Percentiles rank a stretch among this genome's conserved stretches.
phyloP scores from a whole-genome alignment of 495 filamentous ascomycete species.

The Tuber magnatum region DNA sequence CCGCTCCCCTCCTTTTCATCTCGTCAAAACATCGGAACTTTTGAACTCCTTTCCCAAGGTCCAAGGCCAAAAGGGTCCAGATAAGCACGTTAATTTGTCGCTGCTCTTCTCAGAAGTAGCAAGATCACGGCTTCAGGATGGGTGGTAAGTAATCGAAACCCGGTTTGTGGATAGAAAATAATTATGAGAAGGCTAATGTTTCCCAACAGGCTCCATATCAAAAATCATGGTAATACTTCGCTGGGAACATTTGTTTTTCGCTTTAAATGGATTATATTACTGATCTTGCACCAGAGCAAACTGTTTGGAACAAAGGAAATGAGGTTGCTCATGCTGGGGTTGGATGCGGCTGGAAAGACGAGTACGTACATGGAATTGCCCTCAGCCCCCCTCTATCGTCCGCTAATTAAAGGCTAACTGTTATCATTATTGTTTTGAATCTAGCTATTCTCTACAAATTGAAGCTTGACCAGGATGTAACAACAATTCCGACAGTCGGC shows the following conservation, averaged over 20 bases:
- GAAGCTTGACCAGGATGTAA: conserved; percentile 95
- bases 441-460: conserved; percentile 96
- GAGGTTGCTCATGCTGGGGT: conserved; percentile 92
- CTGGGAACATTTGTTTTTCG: conserved; percentile 5
- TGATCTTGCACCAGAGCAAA: conserved; percentile 48
- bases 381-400: conserved; percentile 6
- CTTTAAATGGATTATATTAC: conserved; percentile 18
- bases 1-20: conserved; percentile 31
- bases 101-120: conserved; percentile 12
- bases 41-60: conserved; percentile 13
- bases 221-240: conserved; percentile 35
- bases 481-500: conserved; percentile 97
- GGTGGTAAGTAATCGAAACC: conserved; percentile 23
- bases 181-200: conserved; percentile 25
- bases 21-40: conserved; percentile 15
- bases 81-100: conserved; percentile 5
- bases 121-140: conserved; percentile 28
- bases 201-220: conserved; percentile 32
- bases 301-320: conserved; percentile 99
- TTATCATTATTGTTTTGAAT: conserved; percentile 1
- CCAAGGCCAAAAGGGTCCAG: conserved; percentile 9
- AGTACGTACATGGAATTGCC: conserved; percentile 49
- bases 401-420: conserved; percentile 23
- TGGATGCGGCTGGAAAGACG: conserved; percentile 97
- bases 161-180: conserved; percentile 8